Evolutionary conservation across 306 rosid genomes (phyloP).

Genomic region (Prosopis cineraria): DNA sequence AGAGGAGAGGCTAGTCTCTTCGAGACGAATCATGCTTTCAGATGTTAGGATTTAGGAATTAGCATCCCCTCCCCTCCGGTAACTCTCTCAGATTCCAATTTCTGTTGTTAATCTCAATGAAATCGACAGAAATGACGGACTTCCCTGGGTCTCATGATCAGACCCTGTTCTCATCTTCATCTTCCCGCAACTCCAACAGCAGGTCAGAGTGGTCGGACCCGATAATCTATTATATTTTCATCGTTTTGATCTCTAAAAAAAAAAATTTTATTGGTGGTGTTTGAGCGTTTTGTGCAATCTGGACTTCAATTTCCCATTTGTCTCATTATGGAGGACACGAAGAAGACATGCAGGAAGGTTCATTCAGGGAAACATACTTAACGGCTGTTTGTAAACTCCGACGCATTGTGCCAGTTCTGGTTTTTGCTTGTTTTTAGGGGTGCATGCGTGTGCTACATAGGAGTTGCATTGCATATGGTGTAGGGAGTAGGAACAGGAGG

Average conservation of each 20-base stretch:
- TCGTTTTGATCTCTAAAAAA: neutral
- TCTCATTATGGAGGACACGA: conserved; percentile 1
- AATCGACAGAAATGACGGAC: conserved; percentile 29
- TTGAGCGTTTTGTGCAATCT: neutral
- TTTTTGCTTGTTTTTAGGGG: neutral
- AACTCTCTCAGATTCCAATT: conserved; percentile 17
- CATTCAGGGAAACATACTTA: neutral
- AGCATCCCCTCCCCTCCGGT: conserved; percentile 10
- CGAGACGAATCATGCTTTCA: neutral
- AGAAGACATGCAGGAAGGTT: neutral
- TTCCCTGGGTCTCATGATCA: conserved; percentile 39
- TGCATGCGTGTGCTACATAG: neutral
- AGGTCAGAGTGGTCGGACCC: conserved; percentile 40
- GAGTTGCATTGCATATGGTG: neutral
- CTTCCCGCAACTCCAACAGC: conserved; percentile 34
- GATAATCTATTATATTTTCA: neutral
- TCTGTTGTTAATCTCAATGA: conserved; percentile 7
- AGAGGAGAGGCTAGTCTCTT: conserved; percentile 11
- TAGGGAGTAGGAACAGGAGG: neutral
- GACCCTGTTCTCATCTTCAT: conserved; percentile 31
- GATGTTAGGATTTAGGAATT: conserved; percentile 5
- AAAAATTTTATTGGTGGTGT: neutral
- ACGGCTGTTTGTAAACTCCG: conserved; percentile 14
- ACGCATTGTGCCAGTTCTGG: neutral
- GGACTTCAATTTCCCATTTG: conserved; percentile 13